Conservation (phyloP, 1,284 basidiomycete genomes). For the Cutaneotrichosporon mucoides region DNA sequence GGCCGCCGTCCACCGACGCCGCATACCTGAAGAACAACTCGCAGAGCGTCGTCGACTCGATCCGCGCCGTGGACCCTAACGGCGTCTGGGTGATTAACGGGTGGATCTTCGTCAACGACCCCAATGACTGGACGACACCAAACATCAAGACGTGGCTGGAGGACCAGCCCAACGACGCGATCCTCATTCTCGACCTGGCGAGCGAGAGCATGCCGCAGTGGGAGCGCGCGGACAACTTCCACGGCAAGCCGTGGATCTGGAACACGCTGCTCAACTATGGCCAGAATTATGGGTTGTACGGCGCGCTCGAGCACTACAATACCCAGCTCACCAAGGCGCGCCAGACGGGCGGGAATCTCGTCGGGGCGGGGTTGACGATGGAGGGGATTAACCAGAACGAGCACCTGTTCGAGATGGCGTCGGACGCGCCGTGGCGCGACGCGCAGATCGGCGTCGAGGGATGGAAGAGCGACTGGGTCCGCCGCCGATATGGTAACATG, state of each 20-base stretch:
- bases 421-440: constrained; percentile 52
- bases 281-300: constrained; percentile 53
- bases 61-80: constrained; percentile 50
- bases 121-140: constrained; percentile 50
- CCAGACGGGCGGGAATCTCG: constrained; percentile 1
- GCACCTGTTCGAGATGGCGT: constrained; percentile 51
- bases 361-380: constrained; percentile 50
- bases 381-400: constrained; percentile 54
- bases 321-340: constrained; percentile 5
- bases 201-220: constrained; percentile 52
- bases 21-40: constrained; percentile 39
- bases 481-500: constrained; percentile 43
- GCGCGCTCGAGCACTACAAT: constrained; percentile 20
- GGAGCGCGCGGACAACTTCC: constrained; percentile 50
- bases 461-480: constrained; percentile 47
- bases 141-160: constrained; percentile 35
- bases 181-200: constrained; percentile 52
- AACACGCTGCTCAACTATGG: constrained; percentile 51
- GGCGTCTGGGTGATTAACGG: constrained; percentile 54
- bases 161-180: not conserved
- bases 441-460: constrained; percentile 36
- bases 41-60: constrained; percentile 17
- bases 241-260: constrained; percentile 53
- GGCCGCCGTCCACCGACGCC: constrained; percentile 46
- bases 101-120: constrained; percentile 47